Conservation (phyloP, 1,284 basidiomycete species). For the Blastosporella zonata region DNA sequence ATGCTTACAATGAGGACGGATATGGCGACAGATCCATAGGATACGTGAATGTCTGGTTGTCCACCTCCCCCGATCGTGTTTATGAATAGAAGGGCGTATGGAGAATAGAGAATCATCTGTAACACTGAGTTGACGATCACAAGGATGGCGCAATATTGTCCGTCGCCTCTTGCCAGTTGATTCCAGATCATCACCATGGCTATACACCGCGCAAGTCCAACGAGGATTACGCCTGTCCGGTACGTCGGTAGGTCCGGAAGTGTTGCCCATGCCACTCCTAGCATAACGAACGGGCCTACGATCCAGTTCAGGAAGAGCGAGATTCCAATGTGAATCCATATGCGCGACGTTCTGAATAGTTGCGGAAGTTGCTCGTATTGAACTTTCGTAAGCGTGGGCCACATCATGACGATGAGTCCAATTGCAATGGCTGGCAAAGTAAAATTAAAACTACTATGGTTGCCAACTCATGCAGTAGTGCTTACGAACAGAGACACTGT, state of each 20-base stretch:
- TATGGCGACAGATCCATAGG: constrained; percentile 70
- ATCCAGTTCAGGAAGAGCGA: constrained; percentile 84
- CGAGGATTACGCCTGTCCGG: constrained; percentile 56
- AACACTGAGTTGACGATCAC: constrained; percentile 63
- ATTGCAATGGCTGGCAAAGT: constrained; percentile 63
- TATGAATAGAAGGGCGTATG: constrained; percentile 72
- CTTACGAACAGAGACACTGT: constrained; percentile 62
- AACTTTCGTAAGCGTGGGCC: constrained; percentile 76
- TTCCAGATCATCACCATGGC: constrained; percentile 90
- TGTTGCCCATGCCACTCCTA: constrained; percentile 81
- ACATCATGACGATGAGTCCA: constrained; percentile 88
- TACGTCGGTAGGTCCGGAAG: constrained; percentile 73
- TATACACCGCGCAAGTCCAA: constrained; percentile 62
- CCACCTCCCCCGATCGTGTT: constrained; percentile 60
- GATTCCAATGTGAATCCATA: constrained; percentile 74
- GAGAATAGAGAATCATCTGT: constrained; percentile 79
- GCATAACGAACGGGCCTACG: constrained; percentile 78
- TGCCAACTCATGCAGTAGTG: too few relatives aligned
- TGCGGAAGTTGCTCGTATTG: too few relatives aligned
- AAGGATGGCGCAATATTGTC: constrained; percentile 75
- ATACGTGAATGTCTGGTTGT: constrained; percentile 44
- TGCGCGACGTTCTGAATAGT: too few relatives aligned
- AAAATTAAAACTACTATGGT: constrained; percentile 13
- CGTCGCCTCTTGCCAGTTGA: constrained; percentile 72
- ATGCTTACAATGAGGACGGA: constrained; percentile 68